A percentile compares a stretch with the other conserved stretches of the same genome.
These are phyloP conservation scores for Suillus americanus DNA, from an alignment of 768 basidiomycete species.

Conservation along the genomic window DNA sequence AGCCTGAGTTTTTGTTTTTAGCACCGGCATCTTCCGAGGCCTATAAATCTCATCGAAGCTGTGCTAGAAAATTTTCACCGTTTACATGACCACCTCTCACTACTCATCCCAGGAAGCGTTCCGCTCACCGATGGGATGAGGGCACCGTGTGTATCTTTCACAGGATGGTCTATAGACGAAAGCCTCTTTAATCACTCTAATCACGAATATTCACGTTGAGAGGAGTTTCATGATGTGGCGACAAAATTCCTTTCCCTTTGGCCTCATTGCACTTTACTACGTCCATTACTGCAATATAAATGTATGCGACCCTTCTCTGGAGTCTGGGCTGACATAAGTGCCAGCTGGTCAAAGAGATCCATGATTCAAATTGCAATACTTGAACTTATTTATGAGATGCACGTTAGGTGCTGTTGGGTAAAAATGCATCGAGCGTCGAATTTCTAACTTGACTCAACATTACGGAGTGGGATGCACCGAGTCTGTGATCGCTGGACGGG, in stretches of 20 bases:
- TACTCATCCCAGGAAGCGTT: slow-evolving; percentile 55
- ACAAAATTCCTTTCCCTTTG: slow-evolving; percentile 35
- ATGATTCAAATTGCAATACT: background rate
- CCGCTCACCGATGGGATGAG: slow-evolving; percentile 53
- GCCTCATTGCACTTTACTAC: background rate
- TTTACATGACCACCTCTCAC: slow-evolving; percentile 47
- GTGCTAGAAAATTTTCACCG: slow-evolving; percentile 17
- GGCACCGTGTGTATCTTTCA: slow-evolving; percentile 36
- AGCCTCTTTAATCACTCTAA: slow-evolving; percentile 86
- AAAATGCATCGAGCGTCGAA: no score
- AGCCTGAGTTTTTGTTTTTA: no score
- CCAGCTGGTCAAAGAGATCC: background rate
- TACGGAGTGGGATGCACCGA: background rate
- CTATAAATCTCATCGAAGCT: background rate
- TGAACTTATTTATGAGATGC: background rate
- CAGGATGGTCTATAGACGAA: slow-evolving; percentile 49
- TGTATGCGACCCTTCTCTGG: background rate
- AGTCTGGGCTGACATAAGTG: no score
- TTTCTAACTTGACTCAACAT: background rate
- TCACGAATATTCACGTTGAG: slow-evolving; percentile 65
- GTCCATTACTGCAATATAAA: background rate
- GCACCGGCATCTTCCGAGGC: slow-evolving; percentile 3
- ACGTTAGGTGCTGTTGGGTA: no score
- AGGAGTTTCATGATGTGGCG: slow-evolving; percentile 88
- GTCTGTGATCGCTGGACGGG: background rate